These are phyloP conservation scores for Abelmoschus esculentus DNA, from an alignment of 345 rosid genomes.

Conservation along the genomic window DNA sequence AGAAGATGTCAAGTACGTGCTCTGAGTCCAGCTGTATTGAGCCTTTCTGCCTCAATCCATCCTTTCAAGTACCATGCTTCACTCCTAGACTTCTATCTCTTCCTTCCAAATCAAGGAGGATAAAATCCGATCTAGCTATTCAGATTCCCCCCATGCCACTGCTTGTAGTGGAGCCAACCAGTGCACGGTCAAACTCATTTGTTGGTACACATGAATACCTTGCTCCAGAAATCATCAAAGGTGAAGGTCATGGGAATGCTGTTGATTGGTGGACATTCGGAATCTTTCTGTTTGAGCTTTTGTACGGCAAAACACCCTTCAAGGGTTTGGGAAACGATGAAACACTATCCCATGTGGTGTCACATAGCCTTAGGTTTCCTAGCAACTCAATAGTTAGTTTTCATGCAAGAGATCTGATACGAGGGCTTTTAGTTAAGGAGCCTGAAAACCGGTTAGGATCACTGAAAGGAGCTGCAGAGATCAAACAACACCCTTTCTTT, in stretches of 20 bases:
- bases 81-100: conserved; percentile 61
- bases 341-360: conserved; percentile 57
- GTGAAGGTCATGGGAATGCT: conserved; percentile 73
- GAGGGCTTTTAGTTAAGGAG: conserved; percentile 59
- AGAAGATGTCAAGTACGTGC: conserved; percentile 59
- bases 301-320: conserved; percentile 66
- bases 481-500: conserved; percentile 65
- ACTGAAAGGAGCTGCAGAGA: conserved; percentile 65
- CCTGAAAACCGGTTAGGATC: conserved; percentile 61
- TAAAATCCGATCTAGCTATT: conserved; percentile 49
- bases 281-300: conserved; percentile 58
- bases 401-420: conserved; percentile 61
- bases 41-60: conserved; percentile 70
- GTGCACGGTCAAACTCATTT: conserved; percentile 71
- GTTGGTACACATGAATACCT: conserved; percentile 78
- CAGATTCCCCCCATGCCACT: conserved; percentile 60
- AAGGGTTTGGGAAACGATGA: conserved; percentile 65
- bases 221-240: conserved; percentile 76
- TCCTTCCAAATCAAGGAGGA: conserved; percentile 47
- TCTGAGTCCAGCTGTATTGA: conserved; percentile 65
- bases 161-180: conserved; percentile 73
- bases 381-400: conserved; percentile 47
- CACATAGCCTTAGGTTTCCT: conserved; percentile 55
- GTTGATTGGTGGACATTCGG: conserved; percentile 93
- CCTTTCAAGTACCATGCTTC: conserved; percentile 77